Evolutionary conservation across 1,139 yeast species (phyloP), one percentile per base, ranked within the genome.

Genomic region (Debaryomyces psychrophilus): DNA sequence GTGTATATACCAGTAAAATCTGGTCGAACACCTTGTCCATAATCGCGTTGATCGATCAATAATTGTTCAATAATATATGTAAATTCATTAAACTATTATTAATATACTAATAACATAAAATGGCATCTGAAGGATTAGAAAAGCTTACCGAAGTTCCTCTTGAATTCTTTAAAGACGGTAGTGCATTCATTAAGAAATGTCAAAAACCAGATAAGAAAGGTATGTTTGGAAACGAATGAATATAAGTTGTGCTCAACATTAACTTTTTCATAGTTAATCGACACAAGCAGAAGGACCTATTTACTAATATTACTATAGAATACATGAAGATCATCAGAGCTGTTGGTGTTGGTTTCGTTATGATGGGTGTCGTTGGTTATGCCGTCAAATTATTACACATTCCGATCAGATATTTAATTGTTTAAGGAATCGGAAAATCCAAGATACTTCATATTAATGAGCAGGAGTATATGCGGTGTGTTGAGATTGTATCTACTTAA

Each of bases 331-430:
- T 92, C 64, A 81, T 93, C 57, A 86, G 93, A 73, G 97, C 98
- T 47, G 98, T 93, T 48, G 98, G 98, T 61, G 80, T 90, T 57
- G 99, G 99, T 59, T 93, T 92, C 72, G 75, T 92, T 59, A 92
- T 92, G 82, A 95, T 93, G 93, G 99, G 99, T 62, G 87, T 90
- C 61, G 95, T 93, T 61, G 99, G 99, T 50, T 93, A 90, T 73
- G 88, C 85, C 61, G 95, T 93, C 71, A 93, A 93, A 76, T 81
- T 92, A 65, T 81, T 92, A 62, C 99, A 92, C 73, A 92, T 92
- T 62, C 99, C 99, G 65, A 90, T 92, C 75, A 87, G 98, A 77
- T 95, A 90, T 74, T 83, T 92, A 75, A 90, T 92, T 73, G 98
- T 92, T 57, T 92, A 79, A 77, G 49, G 26, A 17, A 23, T n/a